Conservation (phyloP, 805 yeast genomes). For the Dipodascopsis uninucleata region DNA sequence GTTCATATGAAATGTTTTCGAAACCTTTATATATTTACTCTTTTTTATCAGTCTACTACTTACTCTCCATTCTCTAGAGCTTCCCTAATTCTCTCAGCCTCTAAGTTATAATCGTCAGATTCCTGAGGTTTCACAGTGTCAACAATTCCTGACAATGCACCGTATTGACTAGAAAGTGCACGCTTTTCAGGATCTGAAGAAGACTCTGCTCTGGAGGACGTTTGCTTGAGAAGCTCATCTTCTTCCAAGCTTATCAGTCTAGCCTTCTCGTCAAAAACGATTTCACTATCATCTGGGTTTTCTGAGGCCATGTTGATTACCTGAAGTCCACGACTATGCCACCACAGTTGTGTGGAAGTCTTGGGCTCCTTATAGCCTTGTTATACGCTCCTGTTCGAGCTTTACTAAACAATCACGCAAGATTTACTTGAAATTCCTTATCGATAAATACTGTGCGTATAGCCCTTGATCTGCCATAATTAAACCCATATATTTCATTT, state of each 20-base stretch:
- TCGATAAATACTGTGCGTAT: no score
- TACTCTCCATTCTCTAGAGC: constrained; percentile 21
- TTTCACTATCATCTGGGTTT: not conserved
- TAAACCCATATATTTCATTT: no score
- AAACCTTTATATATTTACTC: not conserved
- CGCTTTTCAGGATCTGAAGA: not conserved
- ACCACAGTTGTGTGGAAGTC: no score
- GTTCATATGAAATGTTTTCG: no score
- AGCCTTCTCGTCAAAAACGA: constrained; percentile 13
- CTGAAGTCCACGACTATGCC: no score
- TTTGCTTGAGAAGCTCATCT: not conserved
- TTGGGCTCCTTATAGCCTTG: no score
- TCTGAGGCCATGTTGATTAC: no score
- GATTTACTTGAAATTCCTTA: no score
- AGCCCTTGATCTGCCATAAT: no score
- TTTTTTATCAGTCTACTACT: not conserved
- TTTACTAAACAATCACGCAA: no score
- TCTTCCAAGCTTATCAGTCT: not conserved
- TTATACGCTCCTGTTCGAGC: no score
- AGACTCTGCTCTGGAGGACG: not conserved
- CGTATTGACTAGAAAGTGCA: not conserved
- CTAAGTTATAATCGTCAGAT: constrained; percentile 16
- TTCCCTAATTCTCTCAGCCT: constrained; percentile 16
- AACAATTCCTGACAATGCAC: not conserved
- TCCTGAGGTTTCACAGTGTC: not conserved